phyloP scores from a whole-genome alignment of 441 rosid species.

The Sinapis alba region DNA sequence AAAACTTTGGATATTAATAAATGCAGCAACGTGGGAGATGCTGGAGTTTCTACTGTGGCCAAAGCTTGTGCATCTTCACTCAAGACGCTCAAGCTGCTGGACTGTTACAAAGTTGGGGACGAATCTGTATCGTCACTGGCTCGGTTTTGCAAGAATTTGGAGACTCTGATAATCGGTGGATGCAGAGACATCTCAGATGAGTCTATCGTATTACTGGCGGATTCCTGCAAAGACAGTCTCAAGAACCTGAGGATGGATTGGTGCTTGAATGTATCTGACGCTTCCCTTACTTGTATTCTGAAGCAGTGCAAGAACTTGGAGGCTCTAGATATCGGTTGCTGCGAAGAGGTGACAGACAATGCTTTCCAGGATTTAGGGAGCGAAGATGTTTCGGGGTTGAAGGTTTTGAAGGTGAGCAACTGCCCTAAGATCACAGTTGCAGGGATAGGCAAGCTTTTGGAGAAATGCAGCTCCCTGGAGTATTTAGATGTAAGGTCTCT shows the following conservation, averaged over 20 bases:
- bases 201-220: conserved; percentile 62
- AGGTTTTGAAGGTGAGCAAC: conserved; percentile 73
- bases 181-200: conserved; percentile 71
- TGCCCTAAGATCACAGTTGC: conserved; percentile 71
- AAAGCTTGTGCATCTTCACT: conserved; percentile 67
- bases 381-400: conserved; percentile 51
- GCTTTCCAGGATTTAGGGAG: conserved; percentile 56
- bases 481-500: conserved; percentile 91
- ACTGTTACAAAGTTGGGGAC: conserved; percentile 79
- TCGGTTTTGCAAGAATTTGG: conserved; percentile 64
- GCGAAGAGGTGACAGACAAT: conserved; percentile 78
- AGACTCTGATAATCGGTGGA: conserved; percentile 83
- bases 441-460: conserved; percentile 72
- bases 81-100: conserved; percentile 74
- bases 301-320: conserved; percentile 71
- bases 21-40: conserved; percentile 77
- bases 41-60: conserved; percentile 68
- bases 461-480: conserved; percentile 61
- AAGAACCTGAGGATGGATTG: conserved; percentile 92
- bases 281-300: conserved; percentile 64
- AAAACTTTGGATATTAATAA: conserved; percentile 70
- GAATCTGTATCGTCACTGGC: conserved; percentile 67
- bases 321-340: conserved; percentile 90
- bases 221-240: conserved; percentile 64
- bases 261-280: conserved; percentile 81